Evolutionary conservation across 2,329 filamentous ascomycete genomes (phyloP), one percentile per base, ranked within the genome.

Genomic region (Aspergillus novoparasiticus): DNA sequence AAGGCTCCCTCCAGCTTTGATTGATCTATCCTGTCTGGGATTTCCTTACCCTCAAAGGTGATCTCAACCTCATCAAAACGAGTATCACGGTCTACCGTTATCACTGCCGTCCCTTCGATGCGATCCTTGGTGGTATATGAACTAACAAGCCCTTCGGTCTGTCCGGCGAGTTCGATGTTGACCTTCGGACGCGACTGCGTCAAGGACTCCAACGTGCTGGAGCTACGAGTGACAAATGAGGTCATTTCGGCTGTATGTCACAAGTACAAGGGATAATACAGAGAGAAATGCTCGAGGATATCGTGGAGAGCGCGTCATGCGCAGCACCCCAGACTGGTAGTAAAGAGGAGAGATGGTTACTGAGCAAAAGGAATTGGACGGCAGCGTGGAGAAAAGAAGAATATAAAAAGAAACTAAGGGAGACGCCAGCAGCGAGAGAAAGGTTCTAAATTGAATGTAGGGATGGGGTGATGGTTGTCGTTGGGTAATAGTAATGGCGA

Each of bases 1-100:
- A 64, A 50, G n/a, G 9, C 43, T 48, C 28, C 8, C 48, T 51
- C 28, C 3, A 21, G 19, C 6, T 0, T 28, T 23, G 21, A 12
- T 28, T 30, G 10, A 14, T 28, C 12, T 39, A n/a, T 19, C 11
- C 14, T 8, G 28, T 39, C 32, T 53, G 23, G 3, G 26, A 32
- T n/a, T 30, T 10, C 39, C 77, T 66, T 73, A 84, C 85, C 87
- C 65, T 86, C 79, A 61, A 89, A 85, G 4, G 84, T 80, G 68
- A 89, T 87, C 34, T 86, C 82, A 43, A 89, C 75, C 10, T 86
- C 81, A 55, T 88, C 85, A 68, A 89, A 88, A 41, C 77, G 76
- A 4, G 80, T 86, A 57, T 87, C 85, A 55, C 79, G 75, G n/a
- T 79, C 75, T 3, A 82, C 78, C 26, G 78, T 81, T 60, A 89